Conservation (phyloP, 2,329 filamentous ascomycete species). For the Fusarium dlaminii region DNA sequence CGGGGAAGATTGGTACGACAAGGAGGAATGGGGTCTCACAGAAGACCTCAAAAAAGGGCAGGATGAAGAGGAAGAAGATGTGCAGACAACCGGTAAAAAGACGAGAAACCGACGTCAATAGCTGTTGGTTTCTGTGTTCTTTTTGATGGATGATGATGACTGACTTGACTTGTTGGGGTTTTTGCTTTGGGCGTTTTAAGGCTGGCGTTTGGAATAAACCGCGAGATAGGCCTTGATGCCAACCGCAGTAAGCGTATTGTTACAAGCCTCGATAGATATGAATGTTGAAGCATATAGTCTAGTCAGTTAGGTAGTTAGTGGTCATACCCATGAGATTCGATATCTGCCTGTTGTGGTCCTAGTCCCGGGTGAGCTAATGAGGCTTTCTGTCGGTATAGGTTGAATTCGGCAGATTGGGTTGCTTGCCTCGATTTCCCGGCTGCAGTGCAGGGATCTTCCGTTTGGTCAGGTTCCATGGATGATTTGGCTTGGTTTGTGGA, state of each 20-base stretch:
- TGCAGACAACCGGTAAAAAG: constrained; percentile 67
- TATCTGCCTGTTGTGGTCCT: neutral
- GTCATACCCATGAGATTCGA: neutral
- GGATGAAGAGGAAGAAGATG: constrained; percentile 83
- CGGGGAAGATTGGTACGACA: constrained; percentile 90
- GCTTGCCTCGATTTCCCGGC: neutral
- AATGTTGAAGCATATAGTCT: constrained; percentile 8
- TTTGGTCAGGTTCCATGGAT: neutral
- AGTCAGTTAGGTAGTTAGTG: neutral
- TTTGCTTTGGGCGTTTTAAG: constrained; percentile 34
- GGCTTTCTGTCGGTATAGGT: neutral
- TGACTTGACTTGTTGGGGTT: constrained; percentile 27
- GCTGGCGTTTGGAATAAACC: constrained; percentile 26
- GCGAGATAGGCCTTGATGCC: constrained; percentile 32
- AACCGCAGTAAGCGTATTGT: constrained; percentile 31
- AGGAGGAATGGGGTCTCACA: constrained; percentile 78
- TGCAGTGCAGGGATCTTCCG: constrained; percentile 26
- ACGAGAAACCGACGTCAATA: constrained; percentile 62
- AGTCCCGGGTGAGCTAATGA: neutral
- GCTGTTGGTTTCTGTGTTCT: neutral
- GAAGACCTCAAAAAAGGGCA: constrained; percentile 83
- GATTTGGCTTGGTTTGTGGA: neutral
- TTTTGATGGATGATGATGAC: constrained; percentile 40
- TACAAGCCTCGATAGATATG: constrained; percentile 16
- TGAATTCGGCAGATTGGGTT: neutral